A percentile compares a stretch with the other conserved stretches of the same genome.
phyloP scores from a whole-genome alignment of 2,329 filamentous ascomycete genomes.

The Monosporascus sp. region DNA sequence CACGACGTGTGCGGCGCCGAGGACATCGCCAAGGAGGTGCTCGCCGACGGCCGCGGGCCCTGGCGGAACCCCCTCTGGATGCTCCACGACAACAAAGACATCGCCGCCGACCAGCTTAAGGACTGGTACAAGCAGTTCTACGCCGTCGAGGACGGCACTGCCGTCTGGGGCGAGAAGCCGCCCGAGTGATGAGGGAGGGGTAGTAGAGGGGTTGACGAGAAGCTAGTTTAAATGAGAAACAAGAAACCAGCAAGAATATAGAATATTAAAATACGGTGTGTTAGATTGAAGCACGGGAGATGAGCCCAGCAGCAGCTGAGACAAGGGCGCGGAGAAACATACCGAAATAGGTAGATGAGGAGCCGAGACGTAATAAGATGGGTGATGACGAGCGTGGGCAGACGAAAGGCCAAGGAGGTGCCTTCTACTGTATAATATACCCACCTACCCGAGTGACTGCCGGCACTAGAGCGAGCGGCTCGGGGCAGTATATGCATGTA shows the following conservation, averaged over 20 bases:
- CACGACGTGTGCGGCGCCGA: neutral
- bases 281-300: no score
- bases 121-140: neutral
- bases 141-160: neutral
- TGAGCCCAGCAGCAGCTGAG: no score
- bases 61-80: constrained; percentile 1
- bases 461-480: neutral
- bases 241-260: no score
- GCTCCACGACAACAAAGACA: neutral
- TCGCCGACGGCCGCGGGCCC: constrained; percentile 1
- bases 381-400: no score
- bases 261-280: neutral
- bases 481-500: neutral
- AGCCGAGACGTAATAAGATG: no score
- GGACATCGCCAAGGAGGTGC: neutral
- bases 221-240: neutral
- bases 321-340: no score
- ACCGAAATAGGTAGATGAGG: no score
- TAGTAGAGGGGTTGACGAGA: neutral
- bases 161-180: neutral
- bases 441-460: neutral
- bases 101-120: neutral
- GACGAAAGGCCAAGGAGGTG: neutral
- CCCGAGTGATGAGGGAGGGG: neutral
- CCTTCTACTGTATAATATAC: neutral